Percentiles rank a stretch among this genome's conserved stretches.
Conservation (phyloP, 2,329 filamentous ascomycete genomes). For the Drechslerella dactyloides region DNA sequence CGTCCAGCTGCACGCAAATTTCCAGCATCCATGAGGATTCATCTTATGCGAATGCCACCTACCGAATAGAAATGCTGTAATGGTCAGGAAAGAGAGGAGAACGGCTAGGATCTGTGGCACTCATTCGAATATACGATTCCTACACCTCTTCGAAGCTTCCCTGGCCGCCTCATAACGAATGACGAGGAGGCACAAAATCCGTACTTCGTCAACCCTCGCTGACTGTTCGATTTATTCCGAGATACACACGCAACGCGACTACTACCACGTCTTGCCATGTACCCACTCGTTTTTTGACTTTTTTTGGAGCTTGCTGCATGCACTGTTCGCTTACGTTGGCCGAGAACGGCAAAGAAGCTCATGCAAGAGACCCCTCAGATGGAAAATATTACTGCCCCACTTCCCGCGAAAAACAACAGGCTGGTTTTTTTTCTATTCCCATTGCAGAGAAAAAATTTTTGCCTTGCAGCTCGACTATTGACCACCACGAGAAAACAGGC, state of each 20-base stretch:
- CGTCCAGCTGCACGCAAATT: slow-evolving; percentile 4
- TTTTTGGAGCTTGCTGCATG: slow-evolving; percentile 23
- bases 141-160: too few species aligned
- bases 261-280: background rate
- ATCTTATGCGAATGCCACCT: slow-evolving; percentile 13
- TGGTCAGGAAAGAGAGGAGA: background rate
- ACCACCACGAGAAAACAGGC: slow-evolving; percentile 11
- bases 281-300: slow-evolving; percentile 12
- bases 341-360: slow-evolving; percentile 37
- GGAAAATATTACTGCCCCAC: slow-evolving; percentile 46
- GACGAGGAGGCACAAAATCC: too few species aligned
- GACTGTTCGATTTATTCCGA: slow-evolving; percentile 6
- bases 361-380: slow-evolving; percentile 48
- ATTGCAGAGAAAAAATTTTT: slow-evolving; percentile 23
- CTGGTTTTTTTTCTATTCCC: slow-evolving; percentile 10
- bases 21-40: slow-evolving; percentile 10
- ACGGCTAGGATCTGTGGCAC: too few species aligned
- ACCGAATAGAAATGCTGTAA: background rate
- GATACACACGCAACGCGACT: slow-evolving; percentile 22
- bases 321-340: slow-evolving; percentile 46
- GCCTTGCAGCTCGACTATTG: background rate
- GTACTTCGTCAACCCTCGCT: background rate
- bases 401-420: slow-evolving; percentile 39
- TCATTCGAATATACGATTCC: too few species aligned
- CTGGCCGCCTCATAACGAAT: too few species aligned